phyloP scores from a whole-genome alignment of 1,284 basidiomycete genomes.

The Pseudozyma pruni region DNA sequence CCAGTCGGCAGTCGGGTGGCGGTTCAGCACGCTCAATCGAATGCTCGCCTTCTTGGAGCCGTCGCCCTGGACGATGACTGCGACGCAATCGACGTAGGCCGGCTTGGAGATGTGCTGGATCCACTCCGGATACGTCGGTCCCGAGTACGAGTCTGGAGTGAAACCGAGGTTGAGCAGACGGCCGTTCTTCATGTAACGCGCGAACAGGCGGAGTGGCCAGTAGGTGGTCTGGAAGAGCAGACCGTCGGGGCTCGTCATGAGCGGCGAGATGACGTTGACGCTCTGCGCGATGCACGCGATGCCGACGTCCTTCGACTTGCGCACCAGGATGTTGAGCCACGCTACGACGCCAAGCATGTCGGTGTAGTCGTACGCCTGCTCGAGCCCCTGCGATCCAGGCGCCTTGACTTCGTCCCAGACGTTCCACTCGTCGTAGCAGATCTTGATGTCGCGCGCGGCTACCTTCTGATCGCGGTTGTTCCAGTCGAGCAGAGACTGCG shows the following conservation, averaged over 20 bases:
- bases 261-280: constrained; percentile 73
- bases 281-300: constrained; percentile 77
- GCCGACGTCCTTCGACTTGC: constrained; percentile 74
- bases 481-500: constrained; percentile 32
- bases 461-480: constrained; percentile 40
- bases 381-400: constrained; percentile 71
- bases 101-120: constrained; percentile 68
- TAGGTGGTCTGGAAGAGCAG: constrained; percentile 73
- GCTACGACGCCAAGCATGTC: constrained; percentile 75
- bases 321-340: constrained; percentile 76
- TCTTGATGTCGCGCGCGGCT: constrained; percentile 57
- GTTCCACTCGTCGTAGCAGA: constrained; percentile 75
- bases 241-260: constrained; percentile 69
- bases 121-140: constrained; percentile 72
- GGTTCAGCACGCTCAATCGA: constrained; percentile 72
- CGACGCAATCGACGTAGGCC: constrained; percentile 72
- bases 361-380: constrained; percentile 74
- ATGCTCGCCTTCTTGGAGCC: constrained; percentile 65
- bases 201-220: constrained; percentile 73
- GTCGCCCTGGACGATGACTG: constrained; percentile 68
- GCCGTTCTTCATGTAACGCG: constrained; percentile 73
- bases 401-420: constrained; percentile 72
- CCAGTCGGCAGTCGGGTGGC: constrained; percentile 64
- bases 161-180: constrained; percentile 70
- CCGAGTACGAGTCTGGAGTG: constrained; percentile 70